Base-by-base conservation (phyloP, 176 grass and related monocot species). In the Oryza nivara region DNA sequence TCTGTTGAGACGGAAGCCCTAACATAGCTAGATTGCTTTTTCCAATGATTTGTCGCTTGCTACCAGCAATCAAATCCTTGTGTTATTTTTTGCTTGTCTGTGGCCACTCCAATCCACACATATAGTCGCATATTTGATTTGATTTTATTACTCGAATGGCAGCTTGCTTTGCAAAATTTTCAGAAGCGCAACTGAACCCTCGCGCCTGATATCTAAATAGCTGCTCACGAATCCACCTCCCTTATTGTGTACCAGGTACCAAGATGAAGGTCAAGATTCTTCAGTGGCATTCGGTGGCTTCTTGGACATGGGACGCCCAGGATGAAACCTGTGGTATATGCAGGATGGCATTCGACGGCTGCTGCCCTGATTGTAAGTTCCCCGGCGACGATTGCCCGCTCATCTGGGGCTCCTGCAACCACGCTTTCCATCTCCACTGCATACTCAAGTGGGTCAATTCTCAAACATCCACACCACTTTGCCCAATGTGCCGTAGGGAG, bases 361-460 rank as follows among this genome's bases (percentile, higher is more conserved):
- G 94, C 75, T 97, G 94, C 60, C 91, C 94, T 66, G 91, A 97
- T 84, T 97, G 94, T 80, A 97, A 94, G 78, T 97, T 97, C 87
- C 94, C 94, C 12, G 94, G 94, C 19, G 91, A 97, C 4, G 94
- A 97, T 43, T 97, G 94, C 87, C 91, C 91, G 0, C 80, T 97
- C 70, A 92, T 97, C 73, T 97, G 91, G 91, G 94, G 91, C 23
- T 84, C 83, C 5, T 94, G 94, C 72, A 97, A 94, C 75, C 91
- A 97, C 49, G 73, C 91, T 15, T 97, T 89, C 60, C 91, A 97
- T 82, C 91, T 97, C 28, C 94, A 97, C 76, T 94, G 91, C 79
- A 97, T 97, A 73, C 84, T 97, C 74, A 97, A 97, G 87, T 97
- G 91, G 94, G 89, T 97, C 60, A 94, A 97, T 71, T 91, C 91